Evolutionary conservation across 225 moss, liverwort and hornwort species (phyloP), one percentile per base, ranked within the genome.

Genomic region (Sphagnum contortum): DNA sequence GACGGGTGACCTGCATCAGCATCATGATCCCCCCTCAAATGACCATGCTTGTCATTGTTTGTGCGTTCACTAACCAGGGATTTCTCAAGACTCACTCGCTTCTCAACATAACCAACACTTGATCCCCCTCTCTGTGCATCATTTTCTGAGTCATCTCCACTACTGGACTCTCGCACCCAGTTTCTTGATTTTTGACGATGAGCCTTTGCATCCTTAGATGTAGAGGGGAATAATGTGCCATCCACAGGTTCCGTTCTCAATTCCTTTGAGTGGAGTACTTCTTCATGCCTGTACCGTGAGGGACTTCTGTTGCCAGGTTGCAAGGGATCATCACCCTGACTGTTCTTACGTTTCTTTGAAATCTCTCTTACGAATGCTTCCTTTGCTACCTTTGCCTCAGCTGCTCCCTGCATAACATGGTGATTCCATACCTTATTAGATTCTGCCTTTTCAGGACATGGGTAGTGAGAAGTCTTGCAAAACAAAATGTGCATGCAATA

Each of bases 321-420:
- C 63, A 61, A 11, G 8, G 60, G 56, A 64, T 66, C 50, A 44
- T 49, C 66, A 47, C 66, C 70, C 56, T 13, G 55, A 46, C 48
- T 62, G 60, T 55, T 48, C n/a, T 47, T 29, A 29, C 29, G 63
- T 50, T 66, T 69, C 64, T 44, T 75, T 62, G 48, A 46, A 57
- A 64, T 73, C 64, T 81, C 69, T 66, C 48, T 71, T 64, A 78
- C 69, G 62, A 81, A 78, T 50, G 71, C 45, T 69, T 69, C 71
- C 3, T 69, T 69, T 64, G 71, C 71, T 64, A 71, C 73, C 75
- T 73, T 75, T 5, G 81, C 84, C 13, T 48, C 59, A 71, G 49
- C 62, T 69, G 78, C 78, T 57, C 56, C 73, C 84, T 84, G 66
- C 47, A 52, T 52, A 9, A 52, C 52, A 52, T 6, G 6, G 6